These are phyloP conservation scores for Penicillium ucsense DNA, from an alignment of 495 filamentous ascomycete genomes.

Conservation along the genomic window DNA sequence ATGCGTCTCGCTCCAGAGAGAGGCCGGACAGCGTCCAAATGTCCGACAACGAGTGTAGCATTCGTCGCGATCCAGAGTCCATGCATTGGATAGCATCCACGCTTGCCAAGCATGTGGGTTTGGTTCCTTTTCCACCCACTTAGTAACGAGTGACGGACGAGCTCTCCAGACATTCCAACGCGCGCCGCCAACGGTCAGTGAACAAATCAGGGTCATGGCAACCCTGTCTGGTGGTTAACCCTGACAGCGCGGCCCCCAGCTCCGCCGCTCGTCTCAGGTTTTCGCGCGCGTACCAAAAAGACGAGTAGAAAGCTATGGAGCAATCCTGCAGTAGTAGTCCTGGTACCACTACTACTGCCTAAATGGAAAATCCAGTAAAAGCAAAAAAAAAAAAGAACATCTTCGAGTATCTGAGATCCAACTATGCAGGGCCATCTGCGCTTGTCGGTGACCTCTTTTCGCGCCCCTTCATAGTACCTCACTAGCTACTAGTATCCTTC, in stretches of 20 bases:
- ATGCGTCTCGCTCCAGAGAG: no score
- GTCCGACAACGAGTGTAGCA: not conserved
- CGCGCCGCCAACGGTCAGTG: not conserved
- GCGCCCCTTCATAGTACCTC: not conserved
- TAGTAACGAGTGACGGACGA: not conserved
- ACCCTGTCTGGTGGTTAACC: not conserved
- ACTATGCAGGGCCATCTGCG: slow-evolving; percentile 17
- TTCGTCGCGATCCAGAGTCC: not conserved
- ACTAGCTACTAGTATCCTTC: no score
- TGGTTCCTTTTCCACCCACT: slow-evolving; percentile 1
- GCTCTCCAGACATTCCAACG: slow-evolving; percentile 4
- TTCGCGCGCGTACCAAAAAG: slow-evolving; percentile 6
- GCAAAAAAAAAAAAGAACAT: slow-evolving; percentile 5
- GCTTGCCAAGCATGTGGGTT: not conserved
- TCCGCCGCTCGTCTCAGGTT: slow-evolving; percentile 7
- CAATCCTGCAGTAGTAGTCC: no score
- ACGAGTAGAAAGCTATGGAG: no score
- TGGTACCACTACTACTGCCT: no score
- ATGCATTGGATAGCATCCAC: not conserved
- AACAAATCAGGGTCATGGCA: not conserved
- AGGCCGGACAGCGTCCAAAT: no score
- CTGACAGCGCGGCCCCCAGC: not conserved
- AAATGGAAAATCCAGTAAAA: no score
- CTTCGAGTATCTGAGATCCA: slow-evolving; percentile 20
- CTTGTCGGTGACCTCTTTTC: slow-evolving; percentile 5